These are phyloP conservation scores for Nicotiana paniculata DNA, from an alignment of 257 asterid species.

Conservation along the genomic window DNA sequence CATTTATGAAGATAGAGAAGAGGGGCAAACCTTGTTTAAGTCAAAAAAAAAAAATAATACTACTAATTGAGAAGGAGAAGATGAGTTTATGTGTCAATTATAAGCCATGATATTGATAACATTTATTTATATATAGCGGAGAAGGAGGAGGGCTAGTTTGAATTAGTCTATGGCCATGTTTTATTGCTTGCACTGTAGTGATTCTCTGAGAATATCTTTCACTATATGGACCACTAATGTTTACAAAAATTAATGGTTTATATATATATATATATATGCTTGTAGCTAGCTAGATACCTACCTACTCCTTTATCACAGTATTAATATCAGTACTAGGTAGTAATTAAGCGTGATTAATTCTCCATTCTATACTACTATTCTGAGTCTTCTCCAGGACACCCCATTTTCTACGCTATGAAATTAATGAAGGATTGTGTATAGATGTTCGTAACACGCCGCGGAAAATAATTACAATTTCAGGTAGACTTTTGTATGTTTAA, in stretches of 20 bases:
- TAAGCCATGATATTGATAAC: not conserved
- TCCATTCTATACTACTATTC: not conserved
- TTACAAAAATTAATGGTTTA: not conserved
- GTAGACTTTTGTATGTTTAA: no score
- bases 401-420: not conserved
- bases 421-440: no score
- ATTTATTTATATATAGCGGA: no score
- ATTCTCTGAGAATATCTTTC: slow-evolving; percentile 12
- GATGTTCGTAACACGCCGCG: no score
- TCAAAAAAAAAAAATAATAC: no score
- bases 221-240: slow-evolving; percentile 31
- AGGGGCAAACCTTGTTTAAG: not conserved
- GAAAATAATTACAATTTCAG: fast-evolving
- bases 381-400: not conserved
- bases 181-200: not conserved
- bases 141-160: not conserved
- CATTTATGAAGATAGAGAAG: not conserved
- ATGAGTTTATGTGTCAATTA: not conserved
- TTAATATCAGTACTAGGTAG: not conserved
- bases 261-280: not conserved
- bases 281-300: not conserved
- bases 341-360: not conserved
- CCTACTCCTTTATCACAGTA: not conserved
- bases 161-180: not conserved
- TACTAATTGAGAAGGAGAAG: not conserved